Conservation (phyloP, 306 rosid genomes). For the Citrullus mucosospermus region DNA sequence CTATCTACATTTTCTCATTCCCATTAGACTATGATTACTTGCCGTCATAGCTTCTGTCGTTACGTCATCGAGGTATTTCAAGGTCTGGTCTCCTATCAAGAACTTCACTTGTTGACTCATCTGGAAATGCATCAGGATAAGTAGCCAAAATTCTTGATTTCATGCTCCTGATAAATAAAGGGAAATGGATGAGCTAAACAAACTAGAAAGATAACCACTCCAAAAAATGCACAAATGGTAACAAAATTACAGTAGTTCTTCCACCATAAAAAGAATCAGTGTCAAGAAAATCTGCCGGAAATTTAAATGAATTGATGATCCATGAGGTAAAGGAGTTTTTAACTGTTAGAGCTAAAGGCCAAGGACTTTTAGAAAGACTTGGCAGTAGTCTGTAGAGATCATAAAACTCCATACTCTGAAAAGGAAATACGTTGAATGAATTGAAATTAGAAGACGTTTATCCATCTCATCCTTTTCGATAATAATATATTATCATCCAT, state of each 20-base stretch:
- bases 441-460: neutral
- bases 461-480: neutral
- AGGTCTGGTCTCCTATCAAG: conserved; percentile 81
- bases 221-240: too few relatives aligned
- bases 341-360: neutral
- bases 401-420: neutral
- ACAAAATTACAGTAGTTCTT: neutral
- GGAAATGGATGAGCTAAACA: neutral
- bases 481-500: neutral
- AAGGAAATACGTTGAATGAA: neutral
- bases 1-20: neutral
- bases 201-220: neutral
- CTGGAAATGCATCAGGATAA: conserved; percentile 81
- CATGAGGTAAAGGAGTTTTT: neutral
- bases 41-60: neutral
- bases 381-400: neutral
- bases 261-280: neutral
- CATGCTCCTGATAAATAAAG: conserved; percentile 44
- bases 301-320: neutral
- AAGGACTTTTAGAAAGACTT: neutral
- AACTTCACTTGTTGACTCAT: conserved; percentile 30
- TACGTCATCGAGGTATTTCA: conserved; percentile 54
- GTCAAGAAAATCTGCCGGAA: neutral
- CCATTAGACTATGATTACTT: neutral
- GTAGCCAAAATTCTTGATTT: conserved; percentile 59